Conservation (phyloP, 805 yeast species). For the Ogataea allantospora region DNA sequence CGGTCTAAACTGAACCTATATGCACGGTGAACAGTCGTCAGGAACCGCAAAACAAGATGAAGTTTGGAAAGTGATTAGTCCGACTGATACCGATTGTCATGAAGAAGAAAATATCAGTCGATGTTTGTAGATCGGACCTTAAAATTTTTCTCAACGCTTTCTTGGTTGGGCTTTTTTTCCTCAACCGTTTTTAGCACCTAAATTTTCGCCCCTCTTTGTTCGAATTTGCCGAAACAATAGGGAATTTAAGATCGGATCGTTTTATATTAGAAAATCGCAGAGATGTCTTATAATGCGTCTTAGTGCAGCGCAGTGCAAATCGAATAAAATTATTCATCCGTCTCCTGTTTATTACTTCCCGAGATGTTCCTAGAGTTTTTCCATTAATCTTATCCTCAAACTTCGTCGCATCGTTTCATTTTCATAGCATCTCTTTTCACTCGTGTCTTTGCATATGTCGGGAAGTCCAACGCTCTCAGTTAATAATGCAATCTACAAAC, state of each 20-base stretch:
- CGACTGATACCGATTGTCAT: too few species aligned
- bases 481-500: slow-evolving; percentile 7
- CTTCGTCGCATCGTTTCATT: not conserved
- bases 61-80: too few species aligned
- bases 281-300: slow-evolving; percentile 5
- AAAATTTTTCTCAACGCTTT: slow-evolving; percentile 1
- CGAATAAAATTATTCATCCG: not conserved
- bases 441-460: slow-evolving; percentile 5
- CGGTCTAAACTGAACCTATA: too few species aligned
- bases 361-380: slow-evolving; percentile 3
- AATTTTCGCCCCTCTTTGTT: slow-evolving; percentile 5
- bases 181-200: slow-evolving; percentile 8
- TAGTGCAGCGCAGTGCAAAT: slow-evolving; percentile 5
- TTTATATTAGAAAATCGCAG: slow-evolving; percentile 5
- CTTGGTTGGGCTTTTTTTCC: slow-evolving; percentile 1
- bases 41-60: too few species aligned
- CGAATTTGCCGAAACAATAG: slow-evolving; percentile 8
- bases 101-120: too few species aligned
- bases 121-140: not conserved
- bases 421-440: not conserved
- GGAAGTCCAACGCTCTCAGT: slow-evolving; percentile 2
- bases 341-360: slow-evolving; percentile 5
- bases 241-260: slow-evolving; percentile 1
- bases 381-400: not conserved
- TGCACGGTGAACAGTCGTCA: too few species aligned